These are phyloP conservation scores for Hanseniaspora uvarum DNA, from an alignment of 1,139 yeast genomes.

Conservation along the genomic window DNA sequence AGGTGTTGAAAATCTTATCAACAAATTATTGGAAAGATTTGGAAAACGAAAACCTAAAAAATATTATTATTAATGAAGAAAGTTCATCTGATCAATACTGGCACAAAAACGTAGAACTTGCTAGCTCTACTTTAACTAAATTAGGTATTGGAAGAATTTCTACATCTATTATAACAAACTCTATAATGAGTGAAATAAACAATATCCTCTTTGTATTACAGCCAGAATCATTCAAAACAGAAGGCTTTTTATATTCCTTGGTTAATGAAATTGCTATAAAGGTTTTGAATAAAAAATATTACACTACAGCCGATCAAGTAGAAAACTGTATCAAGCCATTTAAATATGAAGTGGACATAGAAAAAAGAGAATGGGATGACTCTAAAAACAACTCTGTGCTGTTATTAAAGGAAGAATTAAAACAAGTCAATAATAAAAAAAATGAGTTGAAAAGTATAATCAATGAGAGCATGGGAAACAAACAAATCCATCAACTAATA, in stretches of 20 bases:
- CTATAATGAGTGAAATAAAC: constrained; percentile 66
- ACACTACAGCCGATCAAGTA: constrained; percentile 93
- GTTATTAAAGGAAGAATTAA: constrained; percentile 70
- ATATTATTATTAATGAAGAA: constrained; percentile 24
- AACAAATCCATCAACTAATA: constrained; percentile 74
- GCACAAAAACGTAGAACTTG: constrained; percentile 76
- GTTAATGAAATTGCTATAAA: constrained; percentile 77
- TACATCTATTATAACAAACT: constrained; percentile 70
- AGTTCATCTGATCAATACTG: constrained; percentile 52
- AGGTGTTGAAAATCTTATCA: constrained; percentile 74
- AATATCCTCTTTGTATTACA: constrained; percentile 44
- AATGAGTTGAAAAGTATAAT: constrained; percentile 48
- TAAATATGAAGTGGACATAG: constrained; percentile 92
- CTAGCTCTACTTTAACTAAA: constrained; percentile 77
- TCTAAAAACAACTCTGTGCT: constrained; percentile 70
- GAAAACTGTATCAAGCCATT: constrained; percentile 97
- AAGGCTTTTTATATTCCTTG: constrained; percentile 71
- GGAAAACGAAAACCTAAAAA: constrained; percentile 34
- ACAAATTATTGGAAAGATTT: constrained; percentile 84
- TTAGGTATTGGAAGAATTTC: constrained; percentile 88
- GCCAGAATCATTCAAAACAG: constrained; percentile 65
- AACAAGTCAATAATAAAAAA: constrained; percentile 66
- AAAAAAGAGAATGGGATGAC: constrained; percentile 82
- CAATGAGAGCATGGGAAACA: constrained; percentile 48
- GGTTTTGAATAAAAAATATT: constrained; percentile 67